Evolutionary conservation across 2,329 filamentous ascomycete species (phyloP).

Genomic region (Lasiodiplodia sp.): DNA sequence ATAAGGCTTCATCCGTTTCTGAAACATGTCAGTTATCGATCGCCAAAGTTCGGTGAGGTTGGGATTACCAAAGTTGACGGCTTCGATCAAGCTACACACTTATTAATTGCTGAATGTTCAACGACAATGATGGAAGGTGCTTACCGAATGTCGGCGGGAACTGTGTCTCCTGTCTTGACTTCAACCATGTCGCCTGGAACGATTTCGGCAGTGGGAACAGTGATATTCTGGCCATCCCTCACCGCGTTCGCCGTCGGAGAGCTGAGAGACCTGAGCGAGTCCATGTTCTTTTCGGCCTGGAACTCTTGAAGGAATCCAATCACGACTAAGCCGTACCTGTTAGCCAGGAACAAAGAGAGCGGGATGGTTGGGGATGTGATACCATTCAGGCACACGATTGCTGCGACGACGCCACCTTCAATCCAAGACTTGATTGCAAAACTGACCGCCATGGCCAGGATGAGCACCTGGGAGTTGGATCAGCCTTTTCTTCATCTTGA

Average conservation of each 20-base stretch:
- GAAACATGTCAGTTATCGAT: too few relatives aligned
- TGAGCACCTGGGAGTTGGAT: constrained; percentile 45
- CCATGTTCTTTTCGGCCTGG: constrained; percentile 59
- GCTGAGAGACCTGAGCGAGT: constrained; percentile 54
- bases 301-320: constrained; percentile 57
- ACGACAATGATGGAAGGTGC: neutral
- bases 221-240: constrained; percentile 61
- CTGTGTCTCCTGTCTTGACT: constrained; percentile 69
- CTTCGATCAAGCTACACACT: constrained; percentile 58
- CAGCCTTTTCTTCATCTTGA: constrained; percentile 25
- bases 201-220: constrained; percentile 64
- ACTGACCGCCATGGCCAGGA: constrained; percentile 57
- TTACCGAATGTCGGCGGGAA: constrained; percentile 71
- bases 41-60: too few relatives aligned
- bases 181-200: constrained; percentile 73
- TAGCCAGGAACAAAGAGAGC: too few relatives aligned
- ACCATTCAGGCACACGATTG: constrained; percentile 53
- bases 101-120: neutral
- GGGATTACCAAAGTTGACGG: constrained; percentile 66
- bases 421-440: constrained; percentile 57
- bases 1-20: constrained; percentile 74
- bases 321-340: constrained; percentile 37
- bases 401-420: constrained; percentile 57
- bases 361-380: too few relatives aligned
- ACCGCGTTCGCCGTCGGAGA: constrained; percentile 57